phyloP scores from a whole-genome alignment of 768 basidiomycete species.

The Naganishia kalamii region DNA sequence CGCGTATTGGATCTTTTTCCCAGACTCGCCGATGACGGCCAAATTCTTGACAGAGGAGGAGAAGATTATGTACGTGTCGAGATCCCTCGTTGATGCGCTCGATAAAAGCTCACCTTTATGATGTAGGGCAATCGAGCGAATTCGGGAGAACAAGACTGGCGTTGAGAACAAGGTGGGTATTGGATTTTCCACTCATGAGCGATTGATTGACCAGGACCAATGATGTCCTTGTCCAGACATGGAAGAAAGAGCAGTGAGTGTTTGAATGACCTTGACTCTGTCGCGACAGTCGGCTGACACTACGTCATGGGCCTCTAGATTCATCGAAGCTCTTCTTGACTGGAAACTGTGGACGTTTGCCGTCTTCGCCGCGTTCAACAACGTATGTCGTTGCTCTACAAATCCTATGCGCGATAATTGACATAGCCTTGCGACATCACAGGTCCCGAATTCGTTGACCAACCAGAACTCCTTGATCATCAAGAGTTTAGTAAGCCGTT shows the following conservation, averaged over 20 bases:
- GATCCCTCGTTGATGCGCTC: neutral
- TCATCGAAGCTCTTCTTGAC: conserved; percentile 32
- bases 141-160: conserved; percentile 27
- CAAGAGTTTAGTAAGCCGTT: conserved; percentile 4
- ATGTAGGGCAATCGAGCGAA: conserved; percentile 29
- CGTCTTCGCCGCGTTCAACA: conserved; percentile 29
- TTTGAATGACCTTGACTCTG: neutral
- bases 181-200: neutral
- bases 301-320: too few species aligned
- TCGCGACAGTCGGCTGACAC: neutral
- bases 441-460: conserved; percentile 21
- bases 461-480: conserved; percentile 34
- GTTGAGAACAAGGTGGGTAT: conserved; percentile 26
- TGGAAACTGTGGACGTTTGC: conserved; percentile 37
- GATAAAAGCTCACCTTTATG: neutral
- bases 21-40: conserved; percentile 32
- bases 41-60: conserved; percentile 33
- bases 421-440: neutral
- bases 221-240: conserved; percentile 14
- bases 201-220: neutral
- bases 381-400: too few species aligned
- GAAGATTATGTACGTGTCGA: conserved; percentile 24
- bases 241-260: conserved; percentile 31
- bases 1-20: conserved; percentile 32
- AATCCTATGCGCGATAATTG: conserved; percentile 14